A percentile compares a stretch with the other conserved stretches of the same genome.
phyloP scores from a whole-genome alignment of 495 filamentous ascomycete species.

The Podospora pseudocomata region DNA sequence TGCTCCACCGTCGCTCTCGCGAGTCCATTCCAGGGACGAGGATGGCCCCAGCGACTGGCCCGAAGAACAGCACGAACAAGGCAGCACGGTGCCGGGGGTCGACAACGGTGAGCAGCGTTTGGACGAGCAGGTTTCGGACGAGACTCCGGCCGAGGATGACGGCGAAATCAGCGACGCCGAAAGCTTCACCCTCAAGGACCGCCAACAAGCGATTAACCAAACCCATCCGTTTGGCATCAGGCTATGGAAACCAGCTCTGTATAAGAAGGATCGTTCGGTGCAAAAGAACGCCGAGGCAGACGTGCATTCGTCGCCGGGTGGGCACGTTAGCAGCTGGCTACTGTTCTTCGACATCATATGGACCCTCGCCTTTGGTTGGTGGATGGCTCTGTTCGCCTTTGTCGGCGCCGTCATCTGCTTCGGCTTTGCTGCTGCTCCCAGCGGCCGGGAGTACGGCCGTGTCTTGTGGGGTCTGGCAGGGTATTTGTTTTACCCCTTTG shows the following conservation, averaged over 20 bases:
- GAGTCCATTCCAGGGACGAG: conserved; percentile 51
- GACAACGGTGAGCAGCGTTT: conserved; percentile 24
- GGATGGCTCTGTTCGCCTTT: conserved; percentile 77
- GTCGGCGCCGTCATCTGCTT: conserved; percentile 73
- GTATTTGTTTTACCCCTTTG: conserved; percentile 94
- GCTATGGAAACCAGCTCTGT: conserved; percentile 96
- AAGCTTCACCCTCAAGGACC: conserved; percentile 83
- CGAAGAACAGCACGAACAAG: conserved; percentile 25
- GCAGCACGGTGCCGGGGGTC: conserved; percentile 25
- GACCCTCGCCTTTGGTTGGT: conserved; percentile 95
- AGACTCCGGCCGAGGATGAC: conserved; percentile 51
- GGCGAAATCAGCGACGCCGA: conserved; percentile 69
- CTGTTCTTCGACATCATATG: conserved; percentile 84
- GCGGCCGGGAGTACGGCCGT: conserved; percentile 79
- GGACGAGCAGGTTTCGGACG: conserved; percentile 31
- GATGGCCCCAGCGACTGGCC: conserved; percentile 32
- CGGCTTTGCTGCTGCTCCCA: conserved; percentile 71
- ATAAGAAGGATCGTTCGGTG: conserved; percentile 96
- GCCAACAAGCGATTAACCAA: conserved; percentile 97
- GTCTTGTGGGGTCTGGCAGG: conserved; percentile 78
- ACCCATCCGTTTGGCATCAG: conserved; percentile 98
- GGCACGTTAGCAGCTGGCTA: conserved; percentile 76
- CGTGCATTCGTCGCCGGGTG: conserved; percentile 93
- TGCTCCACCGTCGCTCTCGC: conserved; percentile 56
- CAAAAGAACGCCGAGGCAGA: conserved; percentile 95